These are phyloP conservation scores for Boletus huronensis DNA, from an alignment of 768 basidiomycete species.

Conservation along the genomic window DNA sequence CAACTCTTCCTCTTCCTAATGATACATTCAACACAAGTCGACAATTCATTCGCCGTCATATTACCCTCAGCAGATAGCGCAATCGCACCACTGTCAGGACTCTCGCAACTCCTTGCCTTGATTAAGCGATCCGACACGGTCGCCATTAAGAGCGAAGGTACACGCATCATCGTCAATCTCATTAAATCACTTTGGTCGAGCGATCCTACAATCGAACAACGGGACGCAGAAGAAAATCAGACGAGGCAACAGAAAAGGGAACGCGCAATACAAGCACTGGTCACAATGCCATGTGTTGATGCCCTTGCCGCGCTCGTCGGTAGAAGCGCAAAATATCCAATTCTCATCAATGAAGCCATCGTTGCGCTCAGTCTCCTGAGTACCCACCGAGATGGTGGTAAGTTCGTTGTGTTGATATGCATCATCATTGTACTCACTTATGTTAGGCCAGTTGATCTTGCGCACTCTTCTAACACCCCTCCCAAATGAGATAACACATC, in stretches of 20 bases:
- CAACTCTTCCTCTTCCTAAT: slow-evolving; percentile 31
- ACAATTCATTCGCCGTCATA: slow-evolving; percentile 50
- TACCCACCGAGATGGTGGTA: slow-evolving; percentile 63
- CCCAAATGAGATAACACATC: slow-evolving; percentile 37
- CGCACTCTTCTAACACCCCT: slow-evolving; percentile 54
- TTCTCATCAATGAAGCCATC: slow-evolving; percentile 86
- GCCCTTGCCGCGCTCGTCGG: slow-evolving; percentile 70
- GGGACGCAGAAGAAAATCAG: slow-evolving; percentile 32
- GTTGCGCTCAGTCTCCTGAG: slow-evolving; percentile 78
- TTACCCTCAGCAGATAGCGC: slow-evolving; percentile 38
- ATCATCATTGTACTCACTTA: slow-evolving; percentile 4
- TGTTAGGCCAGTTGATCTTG: slow-evolving; percentile 58
- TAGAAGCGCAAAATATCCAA: slow-evolving; percentile 74
- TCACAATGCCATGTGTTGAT: slow-evolving; percentile 51
- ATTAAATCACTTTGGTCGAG: slow-evolving; percentile 73
- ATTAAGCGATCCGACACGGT: slow-evolving; percentile 76
- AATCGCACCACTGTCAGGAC: slow-evolving; percentile 41
- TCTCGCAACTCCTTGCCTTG: slow-evolving; percentile 71
- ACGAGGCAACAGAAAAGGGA: slow-evolving; percentile 49
- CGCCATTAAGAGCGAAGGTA: slow-evolving; percentile 84
- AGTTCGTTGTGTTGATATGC: slow-evolving; percentile 17
- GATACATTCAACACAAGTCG: slow-evolving; percentile 27
- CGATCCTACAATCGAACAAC: slow-evolving; percentile 35
- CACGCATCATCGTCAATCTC: slow-evolving; percentile 83
- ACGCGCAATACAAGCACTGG: slow-evolving; percentile 49